Conservation (phyloP, 768 basidiomycete species). For the Gymnopilus dilepis region DNA sequence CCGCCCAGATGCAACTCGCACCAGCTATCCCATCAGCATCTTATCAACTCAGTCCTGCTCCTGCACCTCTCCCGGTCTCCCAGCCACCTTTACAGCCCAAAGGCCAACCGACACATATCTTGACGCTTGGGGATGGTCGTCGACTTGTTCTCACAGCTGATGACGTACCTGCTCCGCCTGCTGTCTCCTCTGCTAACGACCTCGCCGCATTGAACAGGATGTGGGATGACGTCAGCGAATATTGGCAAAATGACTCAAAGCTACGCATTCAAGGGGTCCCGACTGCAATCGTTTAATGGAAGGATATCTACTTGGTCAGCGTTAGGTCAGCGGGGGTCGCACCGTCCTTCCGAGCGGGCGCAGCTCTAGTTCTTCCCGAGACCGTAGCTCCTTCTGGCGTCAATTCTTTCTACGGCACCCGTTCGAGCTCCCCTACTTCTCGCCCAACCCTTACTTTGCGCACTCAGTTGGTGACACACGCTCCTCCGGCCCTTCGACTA, state of each 20-base stretch:
- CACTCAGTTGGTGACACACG: slow-evolving; percentile 56
- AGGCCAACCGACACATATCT: neutral
- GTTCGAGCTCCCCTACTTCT: slow-evolving; percentile 44
- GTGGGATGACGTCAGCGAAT: slow-evolving; percentile 32
- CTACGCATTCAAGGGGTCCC: slow-evolving; percentile 27
- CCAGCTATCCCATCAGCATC: neutral
- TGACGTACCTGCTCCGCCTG: neutral
- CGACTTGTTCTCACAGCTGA: neutral
- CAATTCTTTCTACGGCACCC: slow-evolving; percentile 57
- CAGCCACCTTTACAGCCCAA: neutral
- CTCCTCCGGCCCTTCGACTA: slow-evolving; percentile 67
- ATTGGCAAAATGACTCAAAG: slow-evolving; percentile 26
- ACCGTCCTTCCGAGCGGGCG: no score
- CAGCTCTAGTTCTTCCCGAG: slow-evolving; percentile 54
- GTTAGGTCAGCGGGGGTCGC: no score
- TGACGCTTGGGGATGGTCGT: neutral
- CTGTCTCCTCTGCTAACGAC: slow-evolving; percentile 19
- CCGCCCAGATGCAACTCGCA: no score
- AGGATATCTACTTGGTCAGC: slow-evolving; percentile 29
- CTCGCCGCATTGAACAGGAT: slow-evolving; percentile 27
- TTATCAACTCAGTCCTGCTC: neutral
- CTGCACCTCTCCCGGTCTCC: neutral
- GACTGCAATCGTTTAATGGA: slow-evolving; percentile 30
- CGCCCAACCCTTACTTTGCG: slow-evolving; percentile 68
- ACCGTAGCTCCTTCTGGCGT: slow-evolving; percentile 65